Percentiles rank a stretch among this genome's conserved stretches.
Evolutionary conservation across 257 asterid genomes (phyloP).

Genomic region (Ballota nigra): DNA sequence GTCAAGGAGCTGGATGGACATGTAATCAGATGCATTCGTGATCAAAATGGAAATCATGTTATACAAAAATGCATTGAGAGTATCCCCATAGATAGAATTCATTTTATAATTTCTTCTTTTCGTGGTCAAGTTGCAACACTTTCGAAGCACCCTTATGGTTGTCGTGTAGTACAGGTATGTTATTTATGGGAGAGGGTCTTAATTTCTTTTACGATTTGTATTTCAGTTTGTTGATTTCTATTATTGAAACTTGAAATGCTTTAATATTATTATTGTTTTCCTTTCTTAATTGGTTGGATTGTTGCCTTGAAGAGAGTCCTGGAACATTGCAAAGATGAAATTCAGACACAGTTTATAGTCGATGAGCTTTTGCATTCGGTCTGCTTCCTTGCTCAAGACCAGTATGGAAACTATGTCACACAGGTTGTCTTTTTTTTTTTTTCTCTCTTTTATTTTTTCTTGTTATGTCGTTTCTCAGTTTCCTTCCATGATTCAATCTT

Average conservation of each 20-base stretch:
- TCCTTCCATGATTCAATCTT: background rate
- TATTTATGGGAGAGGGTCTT: background rate
- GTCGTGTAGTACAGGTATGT: slow-evolving; percentile 70
- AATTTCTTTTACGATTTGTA: background rate
- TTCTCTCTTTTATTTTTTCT: background rate
- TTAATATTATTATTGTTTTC: background rate
- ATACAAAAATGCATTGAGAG: slow-evolving; percentile 73
- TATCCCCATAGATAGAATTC: slow-evolving; percentile 47
- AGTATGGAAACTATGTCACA: slow-evolving; percentile 66
- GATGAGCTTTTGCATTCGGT: slow-evolving; percentile 62
- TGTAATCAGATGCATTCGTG: slow-evolving; percentile 51
- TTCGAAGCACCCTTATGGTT: slow-evolving; percentile 80
- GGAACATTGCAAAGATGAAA: slow-evolving; percentile 53
- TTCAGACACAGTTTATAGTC: slow-evolving; percentile 55
- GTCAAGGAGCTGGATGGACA: slow-evolving; percentile 57
- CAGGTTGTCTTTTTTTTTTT: slow-evolving; percentile 40
- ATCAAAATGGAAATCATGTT: slow-evolving; percentile 67
- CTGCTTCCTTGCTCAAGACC: slow-evolving; percentile 63
- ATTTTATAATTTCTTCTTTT: slow-evolving; percentile 52
- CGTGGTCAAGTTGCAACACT: slow-evolving; percentile 63
- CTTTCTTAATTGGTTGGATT: background rate
- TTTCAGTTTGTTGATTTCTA: background rate
- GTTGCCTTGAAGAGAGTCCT: slow-evolving; percentile 48
- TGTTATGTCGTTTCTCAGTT: background rate
- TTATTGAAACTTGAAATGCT: background rate